phyloP scores from a whole-genome alignment of 805 yeast species.

The Saccharomycopsis sp. region DNA sequence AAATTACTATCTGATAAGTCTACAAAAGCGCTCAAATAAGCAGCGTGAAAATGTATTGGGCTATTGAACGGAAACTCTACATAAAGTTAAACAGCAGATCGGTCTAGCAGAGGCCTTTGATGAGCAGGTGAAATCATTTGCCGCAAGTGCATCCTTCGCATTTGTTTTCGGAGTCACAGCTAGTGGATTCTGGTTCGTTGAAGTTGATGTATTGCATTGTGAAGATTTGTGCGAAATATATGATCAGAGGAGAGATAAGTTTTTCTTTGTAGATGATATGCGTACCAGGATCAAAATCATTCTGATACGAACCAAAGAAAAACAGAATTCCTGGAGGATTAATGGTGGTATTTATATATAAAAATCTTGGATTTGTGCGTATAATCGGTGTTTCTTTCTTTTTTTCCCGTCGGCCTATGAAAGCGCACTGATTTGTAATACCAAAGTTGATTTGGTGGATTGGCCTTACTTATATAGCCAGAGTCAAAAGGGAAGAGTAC shows the following conservation, averaged over 20 bases:
- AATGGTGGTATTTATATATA: background rate
- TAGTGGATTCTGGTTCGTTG: slow-evolving; percentile 1
- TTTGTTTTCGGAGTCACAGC: background rate
- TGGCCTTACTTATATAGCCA: too few species aligned
- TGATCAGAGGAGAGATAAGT: too few species aligned
- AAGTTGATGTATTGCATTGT: background rate
- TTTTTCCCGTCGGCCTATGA: background rate
- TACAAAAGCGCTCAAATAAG: too few species aligned
- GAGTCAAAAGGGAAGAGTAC: background rate
- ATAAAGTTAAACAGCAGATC: background rate
- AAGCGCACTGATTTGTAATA: background rate
- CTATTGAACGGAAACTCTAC: background rate
- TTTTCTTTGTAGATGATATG: too few species aligned
- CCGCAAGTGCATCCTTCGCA: slow-evolving; percentile 1
- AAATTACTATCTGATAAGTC: too few species aligned
- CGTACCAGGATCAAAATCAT: background rate
- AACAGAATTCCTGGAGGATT: background rate
- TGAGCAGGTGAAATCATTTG: background rate
- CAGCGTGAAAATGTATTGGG: background rate
- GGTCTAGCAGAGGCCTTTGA: background rate
- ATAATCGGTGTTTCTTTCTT: background rate
- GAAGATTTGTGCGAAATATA: background rate
- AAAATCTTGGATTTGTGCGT: background rate
- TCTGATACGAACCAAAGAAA: background rate
- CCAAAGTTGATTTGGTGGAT: too few species aligned